Base-by-base conservation (phyloP, 2,329 filamentous ascomycete genomes). In the Cordyceps cateniannulata region DNA sequence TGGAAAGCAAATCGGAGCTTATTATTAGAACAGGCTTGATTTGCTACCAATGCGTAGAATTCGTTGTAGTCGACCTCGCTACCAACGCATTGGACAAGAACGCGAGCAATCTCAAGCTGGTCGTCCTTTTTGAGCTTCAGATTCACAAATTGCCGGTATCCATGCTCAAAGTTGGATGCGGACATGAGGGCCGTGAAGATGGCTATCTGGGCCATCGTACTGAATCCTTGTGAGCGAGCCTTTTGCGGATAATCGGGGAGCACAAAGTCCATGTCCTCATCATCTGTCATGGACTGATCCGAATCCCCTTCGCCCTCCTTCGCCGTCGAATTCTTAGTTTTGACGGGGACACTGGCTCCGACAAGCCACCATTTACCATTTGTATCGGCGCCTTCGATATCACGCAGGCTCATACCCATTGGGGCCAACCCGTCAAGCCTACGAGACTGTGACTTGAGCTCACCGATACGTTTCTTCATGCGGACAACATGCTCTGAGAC, bases 361-460 rank as follows among this genome's bases (percentile, higher is more conserved):
- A 98, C 90, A 22, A 98, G 84, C 95, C 95, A 99, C 95, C 95
- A 99, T 77, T 96, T 97, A 1, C 95, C 95, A 70, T 88, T 90
- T 70, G 89, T 93, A 45, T 93, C 89, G 0, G 88, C 88, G 63
- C 93, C 85, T 64, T 86, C 86, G 56, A 99, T 90, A 69, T 99
- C 95, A 42, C 83, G 80, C 4, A 97, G 80, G 12, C 89, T 86
- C 61, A 97, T 87, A 9, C 91, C 86, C 62, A 99, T 81, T 4
- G 95, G 91, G 63, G 96, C 90, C 3, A 85, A 88, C 8, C 88
- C 86, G 65, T 91, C 91, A 62, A 89, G 78, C 83, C 68, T 78
- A 72, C 67, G 76, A 75, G 69, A 71, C 56, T 75, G 77, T 9
- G 73, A 72, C 50, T 90, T 95, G 42, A 99, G 77, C 4, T 88